Base-by-base conservation (phyloP, 2,329 filamentous ascomycete species). In the Aureobasidium melanogenum region DNA sequence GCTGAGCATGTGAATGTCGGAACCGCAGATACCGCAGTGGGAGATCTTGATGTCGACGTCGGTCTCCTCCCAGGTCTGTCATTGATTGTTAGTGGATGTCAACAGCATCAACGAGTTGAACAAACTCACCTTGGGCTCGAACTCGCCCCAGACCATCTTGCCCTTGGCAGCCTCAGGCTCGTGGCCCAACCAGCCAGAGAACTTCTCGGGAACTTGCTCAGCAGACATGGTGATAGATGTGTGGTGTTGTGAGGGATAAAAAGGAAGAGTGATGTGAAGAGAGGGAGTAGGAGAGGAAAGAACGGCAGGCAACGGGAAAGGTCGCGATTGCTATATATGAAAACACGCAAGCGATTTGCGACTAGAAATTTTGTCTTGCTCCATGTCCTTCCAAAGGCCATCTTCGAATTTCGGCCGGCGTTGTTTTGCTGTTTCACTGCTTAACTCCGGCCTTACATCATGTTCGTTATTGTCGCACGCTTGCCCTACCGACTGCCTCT, bases 131-230 rank as follows among this genome's bases (percentile, higher is more conserved):
- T 75, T 77, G 9, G 75, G 75, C n/a, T 69, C 66, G 64, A 77
- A 79, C n/a, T 74, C 71, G 43, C 78, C 73, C 80, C 80, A 83
- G 36, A 74, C 75, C 76, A 84, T 80, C 59, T 81, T 81, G 62
- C 82, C 82, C 57, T 82, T 69, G 36, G 73, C 78, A 14, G 80
- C 72, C 62, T 73, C 71, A 34, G 75, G 67, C 70, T 80, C 78
- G 38, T 79, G 76, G 68, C 79, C 82, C 65, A 83, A 74, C 82
- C 82, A 84, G 67, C 82, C 82, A 69, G 82, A 75, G 68, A 84
- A 84, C 61, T 77, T 79, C 71, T 80, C 79, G 64, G 52, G 52
- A 8, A 56, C 17, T 22, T 56, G 52, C 39, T 78, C 72, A 61
- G 72, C 68, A 61, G 62, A 60, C 66, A 67, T 67, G 12, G 22